phyloP scores from a whole-genome alignment of 441 rosid genomes.

The Dalechampia spathulata region DNA sequence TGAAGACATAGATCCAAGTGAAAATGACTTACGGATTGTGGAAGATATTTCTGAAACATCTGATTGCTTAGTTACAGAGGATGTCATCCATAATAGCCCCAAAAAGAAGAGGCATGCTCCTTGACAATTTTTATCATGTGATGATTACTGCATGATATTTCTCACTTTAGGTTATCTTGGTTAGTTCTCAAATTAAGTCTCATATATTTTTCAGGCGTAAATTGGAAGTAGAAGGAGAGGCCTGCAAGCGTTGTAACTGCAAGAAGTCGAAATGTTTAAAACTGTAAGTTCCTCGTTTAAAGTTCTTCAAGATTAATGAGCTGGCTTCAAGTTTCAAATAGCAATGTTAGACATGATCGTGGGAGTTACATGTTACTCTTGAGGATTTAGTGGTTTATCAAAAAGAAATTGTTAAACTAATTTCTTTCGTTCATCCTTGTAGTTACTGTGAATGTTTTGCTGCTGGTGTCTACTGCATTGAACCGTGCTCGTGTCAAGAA shows the following conservation, averaged over 20 bases:
- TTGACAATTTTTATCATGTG: background rate
- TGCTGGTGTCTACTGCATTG: conserved; percentile 97
- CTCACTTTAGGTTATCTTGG: background rate
- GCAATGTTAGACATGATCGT: too few species aligned
- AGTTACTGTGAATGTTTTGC: conserved; percentile 99
- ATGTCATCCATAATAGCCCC: conserved; percentile 44
- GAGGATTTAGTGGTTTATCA: too few species aligned
- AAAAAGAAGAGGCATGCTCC: conserved; percentile 52
- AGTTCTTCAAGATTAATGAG: too few species aligned
- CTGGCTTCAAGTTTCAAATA: too few species aligned
- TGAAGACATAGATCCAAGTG: conserved; percentile 45
- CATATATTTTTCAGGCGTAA: conserved; percentile 41
- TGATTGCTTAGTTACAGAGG: conserved; percentile 31
- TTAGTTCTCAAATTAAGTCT: background rate
- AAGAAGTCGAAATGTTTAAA: conserved; percentile 98
- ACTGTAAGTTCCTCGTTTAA: conserved; percentile 56
- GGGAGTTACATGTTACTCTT: too few species aligned
- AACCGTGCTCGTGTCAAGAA: conserved; percentile 95
- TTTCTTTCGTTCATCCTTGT: conserved; percentile 16
- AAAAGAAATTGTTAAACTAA: too few species aligned
- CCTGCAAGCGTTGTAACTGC: conserved; percentile 98
- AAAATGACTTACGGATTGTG: conserved; percentile 23
- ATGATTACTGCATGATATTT: background rate
- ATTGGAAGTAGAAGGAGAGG: conserved; percentile 66
- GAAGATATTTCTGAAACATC: conserved; percentile 47